Conservation (phyloP, 2,329 filamentous ascomycete species). For the Sporothrix luriei region DNA sequence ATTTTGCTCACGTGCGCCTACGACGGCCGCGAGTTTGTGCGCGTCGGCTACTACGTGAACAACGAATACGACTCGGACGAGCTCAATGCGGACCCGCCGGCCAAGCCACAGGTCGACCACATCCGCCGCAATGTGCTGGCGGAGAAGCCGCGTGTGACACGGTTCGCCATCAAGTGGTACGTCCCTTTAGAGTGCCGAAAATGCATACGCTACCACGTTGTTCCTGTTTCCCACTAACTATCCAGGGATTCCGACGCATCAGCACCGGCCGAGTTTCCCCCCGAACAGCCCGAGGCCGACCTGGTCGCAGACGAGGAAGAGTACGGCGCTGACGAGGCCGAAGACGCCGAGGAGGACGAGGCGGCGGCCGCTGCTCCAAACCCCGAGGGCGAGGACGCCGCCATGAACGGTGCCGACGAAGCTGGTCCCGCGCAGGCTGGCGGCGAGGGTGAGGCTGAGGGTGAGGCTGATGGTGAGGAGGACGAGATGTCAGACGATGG, state of each 20-base stretch:
- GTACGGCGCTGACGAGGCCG: constrained; percentile 88
- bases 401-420: constrained; percentile 43
- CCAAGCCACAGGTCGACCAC: constrained; percentile 90
- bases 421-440: constrained; percentile 8
- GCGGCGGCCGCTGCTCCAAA: constrained; percentile 32
- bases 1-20: constrained; percentile 96
- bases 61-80: constrained; percentile 97
- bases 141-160: constrained; percentile 95
- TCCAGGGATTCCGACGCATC: constrained; percentile 94
- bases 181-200: constrained; percentile 39
- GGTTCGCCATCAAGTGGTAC: constrained; percentile 98
- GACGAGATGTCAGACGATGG: constrained; percentile 47
- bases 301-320: constrained; percentile 79
- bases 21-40: constrained; percentile 93
- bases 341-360: constrained; percentile 63
- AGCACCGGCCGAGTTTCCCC: constrained; percentile 92
- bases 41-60: constrained; percentile 99
- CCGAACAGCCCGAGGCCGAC: constrained; percentile 96
- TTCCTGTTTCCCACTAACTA: constrained; percentile 17
- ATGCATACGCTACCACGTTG: neutral
- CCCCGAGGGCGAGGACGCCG: constrained; percentile 39
- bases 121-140: constrained; percentile 90
- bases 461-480: constrained; percentile 40
- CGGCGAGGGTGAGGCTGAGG: constrained; percentile 35
- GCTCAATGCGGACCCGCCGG: constrained; percentile 82